Conservation (phyloP, 2,329 filamentous ascomycete genomes). For the Karstenula rhodostoma region DNA sequence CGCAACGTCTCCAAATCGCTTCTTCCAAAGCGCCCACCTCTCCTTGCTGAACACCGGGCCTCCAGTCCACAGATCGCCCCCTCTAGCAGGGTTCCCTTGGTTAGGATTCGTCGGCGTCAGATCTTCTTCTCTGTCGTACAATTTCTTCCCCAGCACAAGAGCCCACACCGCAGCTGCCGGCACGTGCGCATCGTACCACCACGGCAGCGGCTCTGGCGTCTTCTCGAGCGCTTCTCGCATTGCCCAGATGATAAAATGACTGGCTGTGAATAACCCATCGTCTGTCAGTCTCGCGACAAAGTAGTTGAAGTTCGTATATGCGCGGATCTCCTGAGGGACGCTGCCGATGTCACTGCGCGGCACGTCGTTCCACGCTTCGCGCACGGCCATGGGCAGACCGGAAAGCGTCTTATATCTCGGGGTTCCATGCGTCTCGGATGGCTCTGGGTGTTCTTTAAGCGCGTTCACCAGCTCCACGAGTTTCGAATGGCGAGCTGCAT, state of each 20-base stretch:
- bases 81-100: conserved; percentile 38
- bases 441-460: conserved; percentile 36
- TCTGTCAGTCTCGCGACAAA: conserved; percentile 38
- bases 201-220: conserved; percentile 22
- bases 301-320: conserved; percentile 44
- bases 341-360: conserved; percentile 29
- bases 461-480: conserved; percentile 32
- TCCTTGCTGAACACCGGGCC: conserved; percentile 40
- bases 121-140: conserved; percentile 37
- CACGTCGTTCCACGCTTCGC: conserved; percentile 42
- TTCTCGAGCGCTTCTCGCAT: conserved; percentile 41
- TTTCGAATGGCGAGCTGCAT: conserved; percentile 22
- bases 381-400: conserved; percentile 33
- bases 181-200: conserved; percentile 37
- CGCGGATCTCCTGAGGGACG: conserved; percentile 31
- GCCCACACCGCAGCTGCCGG: conserved; percentile 44
- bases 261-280: conserved; percentile 25
- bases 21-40: conserved; percentile 45
- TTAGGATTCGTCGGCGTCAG: conserved; percentile 37
- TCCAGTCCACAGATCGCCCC: conserved; percentile 41
- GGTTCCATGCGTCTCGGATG: conserved; percentile 28
- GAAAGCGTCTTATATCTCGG: conserved; percentile 31
- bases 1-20: conserved; percentile 36
- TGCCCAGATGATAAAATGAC: conserved; percentile 39
- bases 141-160: conserved; percentile 26